Evolutionary conservation across 192 early-diverging fungal species (phyloP).

Genomic region (Entomortierella parvispora): DNA sequence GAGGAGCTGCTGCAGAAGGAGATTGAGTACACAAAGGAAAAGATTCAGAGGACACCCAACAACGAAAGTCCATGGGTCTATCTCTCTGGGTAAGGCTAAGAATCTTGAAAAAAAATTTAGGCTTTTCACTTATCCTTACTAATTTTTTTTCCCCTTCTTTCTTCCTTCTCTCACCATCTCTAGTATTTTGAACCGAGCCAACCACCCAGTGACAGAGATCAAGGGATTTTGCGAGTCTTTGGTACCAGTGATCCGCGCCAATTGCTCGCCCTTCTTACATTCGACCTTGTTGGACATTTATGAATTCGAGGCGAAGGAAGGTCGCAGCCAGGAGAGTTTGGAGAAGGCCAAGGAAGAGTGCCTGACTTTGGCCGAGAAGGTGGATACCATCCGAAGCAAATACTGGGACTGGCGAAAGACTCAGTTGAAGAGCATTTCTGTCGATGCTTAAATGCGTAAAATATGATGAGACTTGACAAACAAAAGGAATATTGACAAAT

Average conservation of each 20-base stretch:
- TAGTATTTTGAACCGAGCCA: conserved; percentile 54
- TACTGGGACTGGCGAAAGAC: conserved; percentile 73
- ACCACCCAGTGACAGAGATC: conserved; percentile 44
- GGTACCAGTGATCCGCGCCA: conserved; percentile 16
- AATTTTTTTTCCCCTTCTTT: neutral
- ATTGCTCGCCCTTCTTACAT: conserved; percentile 51
- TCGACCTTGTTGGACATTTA: conserved; percentile 58
- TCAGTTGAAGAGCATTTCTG: conserved; percentile 23
- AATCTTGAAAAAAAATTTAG: neutral
- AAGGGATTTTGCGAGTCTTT: conserved; percentile 56
- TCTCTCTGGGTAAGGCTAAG: conserved; percentile 72
- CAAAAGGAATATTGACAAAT: too few relatives aligned
- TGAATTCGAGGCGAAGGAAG: conserved; percentile 52
- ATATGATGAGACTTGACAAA: too few relatives aligned
- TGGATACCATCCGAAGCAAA: conserved; percentile 70
- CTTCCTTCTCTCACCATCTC: neutral
- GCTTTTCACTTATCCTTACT: neutral
- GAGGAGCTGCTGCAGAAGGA: conserved; percentile 66
- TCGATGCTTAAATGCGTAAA: conserved; percentile 7
- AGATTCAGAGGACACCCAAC: conserved; percentile 83
- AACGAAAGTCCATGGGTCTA: conserved; percentile 97
- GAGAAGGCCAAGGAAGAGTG: conserved; percentile 50
- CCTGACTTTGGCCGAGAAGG: conserved; percentile 60
- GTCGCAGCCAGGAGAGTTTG: conserved; percentile 21
- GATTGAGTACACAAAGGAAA: conserved; percentile 72